These are phyloP conservation scores for Malus orientalis DNA, from an alignment of 306 rosid genomes.

Conservation along the genomic window DNA sequence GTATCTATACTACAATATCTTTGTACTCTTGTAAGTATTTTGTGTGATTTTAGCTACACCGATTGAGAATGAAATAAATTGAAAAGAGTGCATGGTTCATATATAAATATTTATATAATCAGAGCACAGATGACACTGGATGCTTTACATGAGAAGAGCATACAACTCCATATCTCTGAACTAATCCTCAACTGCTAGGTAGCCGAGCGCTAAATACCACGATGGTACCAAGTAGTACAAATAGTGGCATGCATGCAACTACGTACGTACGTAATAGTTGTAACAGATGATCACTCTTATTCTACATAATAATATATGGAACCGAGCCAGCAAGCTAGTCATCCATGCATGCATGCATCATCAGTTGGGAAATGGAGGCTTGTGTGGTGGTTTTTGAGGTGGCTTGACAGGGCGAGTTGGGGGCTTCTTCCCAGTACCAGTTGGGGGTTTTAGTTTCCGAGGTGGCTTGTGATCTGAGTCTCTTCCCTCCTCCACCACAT, in stretches of 20 bases:
- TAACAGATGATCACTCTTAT: neutral
- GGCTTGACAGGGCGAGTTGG: neutral
- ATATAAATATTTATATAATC: neutral
- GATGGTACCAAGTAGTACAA: neutral
- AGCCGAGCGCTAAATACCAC: neutral
- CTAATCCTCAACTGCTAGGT: neutral
- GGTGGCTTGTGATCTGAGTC: neutral
- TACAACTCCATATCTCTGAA: neutral
- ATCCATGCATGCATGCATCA: neutral
- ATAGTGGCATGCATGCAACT: neutral
- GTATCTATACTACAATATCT: no score
- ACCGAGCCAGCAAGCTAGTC: neutral
- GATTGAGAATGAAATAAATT: neutral
- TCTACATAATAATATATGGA: neutral
- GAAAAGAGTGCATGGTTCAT: neutral
- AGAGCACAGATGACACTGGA: neutral
- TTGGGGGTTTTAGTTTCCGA: neutral
- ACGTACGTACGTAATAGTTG: neutral
- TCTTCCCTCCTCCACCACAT: neutral
- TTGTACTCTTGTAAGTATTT: no score
- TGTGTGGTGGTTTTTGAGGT: slow-evolving; percentile 5
- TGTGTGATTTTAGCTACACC: neutral
- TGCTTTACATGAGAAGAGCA: neutral
- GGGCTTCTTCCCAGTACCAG: neutral
- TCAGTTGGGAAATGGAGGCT: neutral